These are phyloP conservation scores for Claviceps paspali DNA, from an alignment of 2,329 filamentous ascomycete genomes.

Conservation along the genomic window DNA sequence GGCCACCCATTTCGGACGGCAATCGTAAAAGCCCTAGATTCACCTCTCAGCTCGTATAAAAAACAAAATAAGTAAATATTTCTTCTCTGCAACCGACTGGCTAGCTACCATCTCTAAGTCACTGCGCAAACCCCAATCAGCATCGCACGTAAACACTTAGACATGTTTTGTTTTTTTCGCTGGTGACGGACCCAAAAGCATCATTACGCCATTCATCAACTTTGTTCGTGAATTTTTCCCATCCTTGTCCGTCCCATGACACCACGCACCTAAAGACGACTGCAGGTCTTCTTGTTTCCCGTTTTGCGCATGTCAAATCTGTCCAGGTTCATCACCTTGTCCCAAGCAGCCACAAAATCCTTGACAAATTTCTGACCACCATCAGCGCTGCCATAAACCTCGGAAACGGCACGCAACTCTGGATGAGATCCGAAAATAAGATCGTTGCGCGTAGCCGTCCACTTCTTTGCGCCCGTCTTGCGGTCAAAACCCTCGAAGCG, in stretches of 20 bases:
- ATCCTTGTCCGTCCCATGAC: no score
- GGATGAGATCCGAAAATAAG: constrained; percentile 60
- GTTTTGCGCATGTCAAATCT: constrained; percentile 41
- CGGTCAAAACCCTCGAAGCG: constrained; percentile 49
- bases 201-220: constrained; percentile 2
- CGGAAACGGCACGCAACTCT: constrained; percentile 54
- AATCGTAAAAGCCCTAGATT: no score
- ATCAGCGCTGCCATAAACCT: constrained; percentile 51
- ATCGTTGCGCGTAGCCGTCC: constrained; percentile 53
- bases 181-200: no score
- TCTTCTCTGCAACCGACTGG: no score
- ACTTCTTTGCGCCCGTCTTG: constrained; percentile 50
- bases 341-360: constrained; percentile 58
- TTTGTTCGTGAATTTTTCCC: no score
- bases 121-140: not conserved
- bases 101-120: not conserved
- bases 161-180: no score
- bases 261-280: constrained; percentile 6
- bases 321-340: constrained; percentile 61
- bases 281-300: constrained; percentile 6
- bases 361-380: constrained; percentile 48
- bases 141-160: not conserved
- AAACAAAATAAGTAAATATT: no score
- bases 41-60: no score
- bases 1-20: no score